Conservation (phyloP, 768 basidiomycete species). For the Stropharia rugosoannulata region DNA sequence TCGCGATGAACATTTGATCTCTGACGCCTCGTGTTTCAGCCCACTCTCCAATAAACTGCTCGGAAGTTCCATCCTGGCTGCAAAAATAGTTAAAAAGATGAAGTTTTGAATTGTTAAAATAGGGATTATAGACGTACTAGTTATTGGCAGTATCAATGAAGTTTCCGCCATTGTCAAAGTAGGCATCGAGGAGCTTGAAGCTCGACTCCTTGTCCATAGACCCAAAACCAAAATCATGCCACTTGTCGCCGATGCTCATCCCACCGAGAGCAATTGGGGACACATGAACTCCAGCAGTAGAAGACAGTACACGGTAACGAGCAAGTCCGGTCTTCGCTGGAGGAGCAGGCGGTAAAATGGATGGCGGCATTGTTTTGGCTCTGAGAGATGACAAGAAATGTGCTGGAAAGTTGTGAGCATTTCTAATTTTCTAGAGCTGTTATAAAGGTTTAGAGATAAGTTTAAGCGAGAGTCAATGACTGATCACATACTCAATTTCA, state of each 20-base stretch:
- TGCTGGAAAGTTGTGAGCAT: too few species aligned
- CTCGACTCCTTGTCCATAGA: conserved; percentile 35
- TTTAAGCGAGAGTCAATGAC: too few species aligned
- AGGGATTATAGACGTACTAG: conserved; percentile 21
- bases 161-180: conserved; percentile 39
- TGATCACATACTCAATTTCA: too few species aligned
- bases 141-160: conserved; percentile 42
- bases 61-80: conserved; percentile 23
- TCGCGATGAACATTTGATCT: conserved; percentile 1
- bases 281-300: conserved; percentile 35
- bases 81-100: conserved; percentile 8
- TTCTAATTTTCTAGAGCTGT: too few species aligned
- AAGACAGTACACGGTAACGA: conserved; percentile 37
- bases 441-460: too few species aligned
- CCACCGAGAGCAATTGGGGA: conserved; percentile 35
- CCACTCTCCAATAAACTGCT: conserved; percentile 2
- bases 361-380: background rate
- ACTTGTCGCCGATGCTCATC: conserved; percentile 49
- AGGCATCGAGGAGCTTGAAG: conserved; percentile 43
- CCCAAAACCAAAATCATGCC: conserved; percentile 28
- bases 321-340: conserved; percentile 22
- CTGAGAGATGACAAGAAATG: too few species aligned
- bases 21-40: background rate
- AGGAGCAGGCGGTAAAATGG: background rate
- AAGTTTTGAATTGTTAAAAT: background rate